Evolutionary conservation across 371 early-diverging fungal species (phyloP).

Genomic region (Chytridium lagenaria): DNA sequence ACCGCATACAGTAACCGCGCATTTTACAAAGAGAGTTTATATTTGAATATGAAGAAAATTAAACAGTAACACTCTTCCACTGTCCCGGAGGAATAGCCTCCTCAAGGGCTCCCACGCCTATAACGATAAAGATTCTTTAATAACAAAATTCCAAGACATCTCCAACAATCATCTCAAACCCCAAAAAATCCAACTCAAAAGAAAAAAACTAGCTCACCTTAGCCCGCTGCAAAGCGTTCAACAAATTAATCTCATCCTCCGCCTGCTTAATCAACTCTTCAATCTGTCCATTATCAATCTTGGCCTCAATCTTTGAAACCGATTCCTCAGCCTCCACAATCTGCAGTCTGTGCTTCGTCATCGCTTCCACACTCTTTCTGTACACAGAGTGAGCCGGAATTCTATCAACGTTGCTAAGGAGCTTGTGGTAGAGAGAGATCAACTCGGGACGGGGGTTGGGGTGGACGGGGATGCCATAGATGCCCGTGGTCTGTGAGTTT

Average conservation of each 20-base stretch:
- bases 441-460: constrained; percentile 86
- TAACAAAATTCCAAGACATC: neutral
- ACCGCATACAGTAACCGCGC: no score
- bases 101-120: constrained; percentile 18
- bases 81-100: constrained; percentile 6
- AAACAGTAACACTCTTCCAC: constrained; percentile 2
- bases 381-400: constrained; percentile 81
- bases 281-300: constrained; percentile 82
- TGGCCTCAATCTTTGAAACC: constrained; percentile 74
- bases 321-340: constrained; percentile 77
- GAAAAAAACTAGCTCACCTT: constrained; percentile 51
- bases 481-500: constrained; percentile 70
- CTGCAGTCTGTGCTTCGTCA: constrained; percentile 76
- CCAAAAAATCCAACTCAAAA: neutral
- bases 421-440: constrained; percentile 60
- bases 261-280: constrained; percentile 91
- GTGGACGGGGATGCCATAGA: constrained; percentile 86
- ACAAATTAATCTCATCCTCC: constrained; percentile 76
- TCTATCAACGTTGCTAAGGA: constrained; percentile 42
- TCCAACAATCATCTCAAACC: neutral
- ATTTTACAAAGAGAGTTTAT: no score
- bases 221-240: constrained; percentile 85
- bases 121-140: neutral
- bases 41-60: no score
- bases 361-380: constrained; percentile 81